Evolutionary conservation across 2,329 filamentous ascomycete genomes (phyloP).

Genomic region (Ascochyta fabae): DNA sequence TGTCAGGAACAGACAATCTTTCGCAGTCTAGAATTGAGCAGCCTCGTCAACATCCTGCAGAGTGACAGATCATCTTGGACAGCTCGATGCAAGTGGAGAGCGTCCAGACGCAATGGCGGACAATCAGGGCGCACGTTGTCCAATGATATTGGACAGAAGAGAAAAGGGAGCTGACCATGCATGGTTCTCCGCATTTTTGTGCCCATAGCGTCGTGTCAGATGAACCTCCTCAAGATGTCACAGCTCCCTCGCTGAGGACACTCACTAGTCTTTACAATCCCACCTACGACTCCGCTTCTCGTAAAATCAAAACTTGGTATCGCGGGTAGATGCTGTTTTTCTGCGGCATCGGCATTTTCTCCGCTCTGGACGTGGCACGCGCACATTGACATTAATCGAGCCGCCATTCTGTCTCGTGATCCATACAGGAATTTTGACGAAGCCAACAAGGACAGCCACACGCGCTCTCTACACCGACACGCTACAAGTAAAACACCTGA

Average conservation of each 20-base stretch:
- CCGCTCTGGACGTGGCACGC: conserved; percentile 13
- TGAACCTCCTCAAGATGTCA: conserved; percentile 10
- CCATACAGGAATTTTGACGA: not conserved
- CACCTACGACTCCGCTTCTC: not conserved
- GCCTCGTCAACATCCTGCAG: conserved; percentile 3
- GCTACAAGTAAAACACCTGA: not conserved
- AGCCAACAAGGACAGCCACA: not conserved
- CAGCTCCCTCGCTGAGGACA: conserved; percentile 4
- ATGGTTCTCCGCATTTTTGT: conserved; percentile 18
- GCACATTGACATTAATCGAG: conserved; percentile 10
- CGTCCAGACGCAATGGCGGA: conserved; percentile 6
- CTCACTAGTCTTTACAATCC: not conserved
- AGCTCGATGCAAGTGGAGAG: conserved; percentile 1
- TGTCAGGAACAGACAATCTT: conserved; percentile 12
- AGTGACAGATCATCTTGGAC: conserved; percentile 3
- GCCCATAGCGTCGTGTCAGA: conserved; percentile 20
- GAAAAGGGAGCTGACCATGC: conserved; percentile 6
- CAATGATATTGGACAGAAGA: conserved; percentile 1
- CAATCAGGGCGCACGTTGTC: conserved; percentile 6
- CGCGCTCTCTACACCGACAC: not conserved
- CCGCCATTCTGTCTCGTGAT: conserved; percentile 32
- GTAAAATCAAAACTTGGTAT: not conserved
- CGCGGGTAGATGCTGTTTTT: not conserved
- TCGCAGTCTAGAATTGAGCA: conserved; percentile 6
- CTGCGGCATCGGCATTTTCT: conserved; percentile 10